Evolutionary conservation across 192 early-diverging fungal species (phyloP).

Genomic region (Coemansia aciculifera): DNA sequence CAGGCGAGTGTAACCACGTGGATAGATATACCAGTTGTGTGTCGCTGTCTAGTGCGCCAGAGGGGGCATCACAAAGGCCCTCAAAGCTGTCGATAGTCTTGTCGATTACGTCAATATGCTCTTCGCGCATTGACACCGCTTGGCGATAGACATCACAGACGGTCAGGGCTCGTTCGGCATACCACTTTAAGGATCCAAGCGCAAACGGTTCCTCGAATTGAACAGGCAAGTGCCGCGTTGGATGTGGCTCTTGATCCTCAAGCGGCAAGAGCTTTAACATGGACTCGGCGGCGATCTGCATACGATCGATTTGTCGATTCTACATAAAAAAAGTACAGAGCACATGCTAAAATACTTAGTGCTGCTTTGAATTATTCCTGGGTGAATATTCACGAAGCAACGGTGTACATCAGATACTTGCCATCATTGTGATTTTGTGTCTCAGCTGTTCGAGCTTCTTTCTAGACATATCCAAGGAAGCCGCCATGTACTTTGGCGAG

Average conservation of each 20-base stretch:
- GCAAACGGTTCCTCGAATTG: conserved; percentile 12
- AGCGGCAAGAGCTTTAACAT: conserved; percentile 13
- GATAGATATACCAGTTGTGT: conserved; percentile 30
- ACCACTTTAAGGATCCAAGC: conserved; percentile 14
- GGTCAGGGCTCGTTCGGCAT: conserved; percentile 15
- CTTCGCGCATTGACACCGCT: conserved; percentile 15
- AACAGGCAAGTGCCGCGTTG: neutral
- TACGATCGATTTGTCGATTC: conserved; percentile 22
- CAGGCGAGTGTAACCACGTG: conserved; percentile 34
- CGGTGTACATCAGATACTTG: neutral
- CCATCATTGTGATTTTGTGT: conserved; percentile 18
- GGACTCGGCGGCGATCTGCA: conserved; percentile 15
- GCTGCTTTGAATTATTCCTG: neutral
- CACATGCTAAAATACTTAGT: neutral
- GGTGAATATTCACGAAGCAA: neutral
- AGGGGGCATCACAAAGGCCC: conserved; percentile 4
- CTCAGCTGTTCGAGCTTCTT: conserved; percentile 19
- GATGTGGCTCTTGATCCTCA: neutral
- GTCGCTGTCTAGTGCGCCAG: conserved; percentile 31
- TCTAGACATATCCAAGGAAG: neutral
- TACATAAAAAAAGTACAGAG: neutral
- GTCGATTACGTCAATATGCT: conserved; percentile 20
- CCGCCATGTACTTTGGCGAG: conserved; percentile 15
- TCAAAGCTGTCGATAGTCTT: conserved; percentile 15
- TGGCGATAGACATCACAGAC: conserved; percentile 13